These are phyloP conservation scores for Flammula alnicola DNA, from an alignment of 1,284 basidiomycete genomes.

Conservation along the genomic window DNA sequence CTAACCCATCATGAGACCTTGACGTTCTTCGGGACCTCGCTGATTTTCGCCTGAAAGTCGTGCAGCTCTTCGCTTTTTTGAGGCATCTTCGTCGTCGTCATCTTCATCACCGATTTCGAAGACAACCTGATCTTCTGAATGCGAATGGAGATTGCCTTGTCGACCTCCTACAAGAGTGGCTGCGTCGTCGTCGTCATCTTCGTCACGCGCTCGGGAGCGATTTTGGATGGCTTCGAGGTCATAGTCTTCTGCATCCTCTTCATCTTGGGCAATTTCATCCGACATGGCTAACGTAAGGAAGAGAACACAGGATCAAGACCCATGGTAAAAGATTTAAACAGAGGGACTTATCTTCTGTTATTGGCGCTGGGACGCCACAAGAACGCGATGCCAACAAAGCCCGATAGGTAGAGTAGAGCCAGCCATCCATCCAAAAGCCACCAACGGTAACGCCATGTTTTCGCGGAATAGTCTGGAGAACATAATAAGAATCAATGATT, in stretches of 20 bases:
- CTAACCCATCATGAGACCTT: conserved; percentile 57
- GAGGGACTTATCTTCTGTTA: conserved; percentile 81
- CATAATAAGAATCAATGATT: background rate
- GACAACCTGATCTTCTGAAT: conserved; percentile 77
- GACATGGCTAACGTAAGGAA: conserved; percentile 78
- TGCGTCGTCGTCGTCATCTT: conserved; percentile 64
- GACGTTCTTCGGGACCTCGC: conserved; percentile 55
- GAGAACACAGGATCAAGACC: conserved; percentile 33
- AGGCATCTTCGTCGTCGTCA: conserved; percentile 59
- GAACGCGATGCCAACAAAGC: conserved; percentile 85
- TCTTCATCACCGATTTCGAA: conserved; percentile 95
- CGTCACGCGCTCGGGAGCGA: conserved; percentile 55
- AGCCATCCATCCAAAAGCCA: conserved; percentile 97
- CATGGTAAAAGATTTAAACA: conserved; percentile 9
- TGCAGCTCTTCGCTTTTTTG: conserved; percentile 51
- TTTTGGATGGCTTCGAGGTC: conserved; percentile 78
- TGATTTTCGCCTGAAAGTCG: conserved; percentile 54
- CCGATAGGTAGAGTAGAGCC: conserved; percentile 80
- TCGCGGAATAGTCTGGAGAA: conserved; percentile 82
- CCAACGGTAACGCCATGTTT: conserved; percentile 95
- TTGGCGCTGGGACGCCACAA: conserved; percentile 94
- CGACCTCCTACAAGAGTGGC: conserved; percentile 67
- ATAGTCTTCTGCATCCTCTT: conserved; percentile 92
- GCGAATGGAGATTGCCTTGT: conserved; percentile 47
- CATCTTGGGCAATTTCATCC: conserved; percentile 86